These are phyloP conservation scores for Saccharomyces hybrid DNA, from an alignment of 1,139 yeast genomes.

Conservation along the genomic window DNA sequence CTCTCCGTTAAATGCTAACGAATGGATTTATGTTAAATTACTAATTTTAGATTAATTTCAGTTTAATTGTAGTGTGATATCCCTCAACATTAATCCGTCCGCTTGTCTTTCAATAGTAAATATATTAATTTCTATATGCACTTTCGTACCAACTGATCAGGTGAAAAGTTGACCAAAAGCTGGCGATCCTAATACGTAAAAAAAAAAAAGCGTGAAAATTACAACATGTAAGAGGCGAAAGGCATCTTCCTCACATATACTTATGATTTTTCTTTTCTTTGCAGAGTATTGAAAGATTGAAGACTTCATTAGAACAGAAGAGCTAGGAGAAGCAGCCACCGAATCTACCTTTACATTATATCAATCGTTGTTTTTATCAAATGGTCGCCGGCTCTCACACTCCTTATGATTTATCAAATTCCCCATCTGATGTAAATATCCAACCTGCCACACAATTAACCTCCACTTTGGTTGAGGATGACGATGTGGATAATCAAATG, in stretches of 20 bases:
- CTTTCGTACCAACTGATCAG: not conserved
- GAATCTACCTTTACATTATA: not conserved
- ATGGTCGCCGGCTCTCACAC: not conserved
- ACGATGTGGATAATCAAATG: constrained; percentile 1
- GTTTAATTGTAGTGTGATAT: not conserved
- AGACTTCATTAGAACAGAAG: not conserved
- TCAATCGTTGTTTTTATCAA: not conserved
- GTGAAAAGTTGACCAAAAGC: not conserved
- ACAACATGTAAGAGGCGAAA: not conserved
- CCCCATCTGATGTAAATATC: not conserved
- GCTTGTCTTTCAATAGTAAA: not conserved
- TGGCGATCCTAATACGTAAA: not conserved
- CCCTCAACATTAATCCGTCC: not conserved
- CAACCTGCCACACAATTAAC: not conserved
- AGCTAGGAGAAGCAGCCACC: not conserved
- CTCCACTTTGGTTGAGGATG: constrained; percentile 2
- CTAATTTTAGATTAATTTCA: not conserved
- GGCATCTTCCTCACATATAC: not conserved
- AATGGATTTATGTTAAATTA: constrained; percentile 1
- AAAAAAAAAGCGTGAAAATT: not conserved
- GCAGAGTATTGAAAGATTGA: not conserved
- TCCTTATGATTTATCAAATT: not conserved
- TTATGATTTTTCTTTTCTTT: not conserved
- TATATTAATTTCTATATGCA: not conserved
- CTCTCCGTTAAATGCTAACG: not conserved